These are phyloP conservation scores for Pythium phragmitis DNA, from an alignment of 352 stramenopile genomes.

Conservation along the genomic window DNA sequence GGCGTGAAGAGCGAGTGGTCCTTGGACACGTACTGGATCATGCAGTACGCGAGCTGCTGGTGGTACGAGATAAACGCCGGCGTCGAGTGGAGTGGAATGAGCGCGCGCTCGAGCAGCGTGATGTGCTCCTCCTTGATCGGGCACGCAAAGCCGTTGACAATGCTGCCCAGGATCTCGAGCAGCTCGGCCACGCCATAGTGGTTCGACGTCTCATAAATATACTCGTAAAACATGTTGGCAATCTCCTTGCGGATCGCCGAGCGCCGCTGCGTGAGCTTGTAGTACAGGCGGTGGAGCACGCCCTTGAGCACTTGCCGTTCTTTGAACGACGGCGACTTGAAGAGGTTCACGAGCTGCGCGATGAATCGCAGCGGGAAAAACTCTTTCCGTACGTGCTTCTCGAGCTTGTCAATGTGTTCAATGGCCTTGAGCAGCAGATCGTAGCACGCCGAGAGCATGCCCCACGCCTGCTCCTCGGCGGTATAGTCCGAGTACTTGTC, in stretches of 20 bases:
- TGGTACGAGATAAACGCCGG: slow-evolving; percentile 87
- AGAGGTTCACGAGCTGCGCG: slow-evolving; percentile 75
- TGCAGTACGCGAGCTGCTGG: slow-evolving; percentile 87
- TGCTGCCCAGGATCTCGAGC: slow-evolving; percentile 86
- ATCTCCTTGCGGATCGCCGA: slow-evolving; percentile 88
- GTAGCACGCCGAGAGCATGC: slow-evolving; percentile 76
- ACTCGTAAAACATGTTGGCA: slow-evolving; percentile 88
- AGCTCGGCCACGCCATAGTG: slow-evolving; percentile 88
- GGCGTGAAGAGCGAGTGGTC: slow-evolving; percentile 85
- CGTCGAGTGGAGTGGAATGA: slow-evolving; percentile 85
- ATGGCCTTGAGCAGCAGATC: slow-evolving; percentile 83
- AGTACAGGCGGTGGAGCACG: slow-evolving; percentile 87
- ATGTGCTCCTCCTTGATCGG: slow-evolving; percentile 90
- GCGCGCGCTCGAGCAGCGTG: slow-evolving; percentile 74
- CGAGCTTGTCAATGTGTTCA: slow-evolving; percentile 87
- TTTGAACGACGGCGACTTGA: slow-evolving; percentile 87
- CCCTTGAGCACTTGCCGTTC: slow-evolving; percentile 85
- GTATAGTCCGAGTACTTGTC: slow-evolving; percentile 87
- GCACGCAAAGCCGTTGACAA: slow-evolving; percentile 89
- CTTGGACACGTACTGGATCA: slow-evolving; percentile 90
- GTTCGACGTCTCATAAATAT: slow-evolving; percentile 91
- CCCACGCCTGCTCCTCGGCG: slow-evolving; percentile 80
- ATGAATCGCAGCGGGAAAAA: slow-evolving; percentile 85
- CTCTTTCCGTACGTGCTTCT: slow-evolving; percentile 85
- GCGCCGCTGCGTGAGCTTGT: slow-evolving; percentile 88